Percentiles rank a stretch among this genome's conserved stretches.
phyloP scores from a whole-genome alignment of 192 early-diverging fungal species.

The Coemansia sp. region DNA sequence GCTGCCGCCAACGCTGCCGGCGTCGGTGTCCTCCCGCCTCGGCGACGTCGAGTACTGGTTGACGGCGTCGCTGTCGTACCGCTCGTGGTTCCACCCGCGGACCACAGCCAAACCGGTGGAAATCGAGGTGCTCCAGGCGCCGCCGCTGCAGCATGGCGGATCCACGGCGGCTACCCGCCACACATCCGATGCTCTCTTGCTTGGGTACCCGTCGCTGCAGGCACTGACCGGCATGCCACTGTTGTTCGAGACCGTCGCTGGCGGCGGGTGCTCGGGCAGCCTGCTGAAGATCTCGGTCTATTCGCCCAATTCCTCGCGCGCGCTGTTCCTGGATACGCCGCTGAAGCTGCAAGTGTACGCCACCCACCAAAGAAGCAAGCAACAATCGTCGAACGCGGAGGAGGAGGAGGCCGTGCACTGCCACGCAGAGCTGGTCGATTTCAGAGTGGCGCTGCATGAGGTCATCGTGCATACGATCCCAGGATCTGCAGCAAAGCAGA shows the following conservation, averaged over 20 bases:
- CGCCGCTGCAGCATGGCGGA: slow-evolving; percentile 9
- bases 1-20: slow-evolving; percentile 25
- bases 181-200: neutral
- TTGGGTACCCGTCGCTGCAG: slow-evolving; percentile 23
- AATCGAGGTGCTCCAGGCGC: slow-evolving; percentile 24
- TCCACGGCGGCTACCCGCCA: neutral
- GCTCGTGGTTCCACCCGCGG: slow-evolving; percentile 20
- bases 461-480: slow-evolving; percentile 23
- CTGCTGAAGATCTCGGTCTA: slow-evolving; percentile 28
- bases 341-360: slow-evolving; percentile 28
- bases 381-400: neutral
- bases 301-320: slow-evolving; percentile 29
- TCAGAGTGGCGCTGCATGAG: slow-evolving; percentile 24
- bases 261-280: neutral
- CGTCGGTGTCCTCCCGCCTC: slow-evolving; percentile 31
- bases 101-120: slow-evolving; percentile 6
- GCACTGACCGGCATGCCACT: slow-evolving; percentile 20
- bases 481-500: slow-evolving; percentile 10
- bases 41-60: slow-evolving; percentile 26
- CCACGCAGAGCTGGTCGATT: slow-evolving; percentile 21
- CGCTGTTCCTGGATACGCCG: slow-evolving; percentile 17
- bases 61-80: slow-evolving; percentile 7
- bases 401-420: neutral
- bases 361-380: neutral
- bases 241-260: slow-evolving; percentile 21